A percentile compares a stretch with the other conserved stretches of the same genome.
These are phyloP conservation scores for Marchantia paleacea DNA, from an alignment of 225 moss, liverwort and hornwort genomes.

Conservation along the genomic window DNA sequence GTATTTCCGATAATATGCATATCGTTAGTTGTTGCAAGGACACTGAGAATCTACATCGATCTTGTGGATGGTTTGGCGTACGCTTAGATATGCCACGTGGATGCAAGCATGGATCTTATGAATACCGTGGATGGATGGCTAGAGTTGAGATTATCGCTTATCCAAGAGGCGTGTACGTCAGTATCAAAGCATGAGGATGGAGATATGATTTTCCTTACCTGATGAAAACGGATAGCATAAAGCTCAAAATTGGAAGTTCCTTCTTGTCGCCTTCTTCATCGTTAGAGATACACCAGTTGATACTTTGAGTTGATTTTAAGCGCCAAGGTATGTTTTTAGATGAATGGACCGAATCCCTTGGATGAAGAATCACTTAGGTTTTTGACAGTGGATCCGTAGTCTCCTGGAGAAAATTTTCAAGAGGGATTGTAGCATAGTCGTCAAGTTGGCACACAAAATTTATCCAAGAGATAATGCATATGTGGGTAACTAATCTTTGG, in stretches of 20 bases:
- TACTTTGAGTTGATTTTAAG: too few relatives aligned
- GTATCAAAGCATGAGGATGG: not conserved
- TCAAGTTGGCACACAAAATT: too few relatives aligned
- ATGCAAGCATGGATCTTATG: not conserved
- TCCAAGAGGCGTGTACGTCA: not conserved
- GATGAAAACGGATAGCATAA: slow-evolving; percentile 62
- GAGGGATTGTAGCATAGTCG: too few relatives aligned
- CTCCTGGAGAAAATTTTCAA: too few relatives aligned
- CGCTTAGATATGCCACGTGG: not conserved
- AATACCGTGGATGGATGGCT: not conserved
- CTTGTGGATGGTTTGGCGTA: not conserved
- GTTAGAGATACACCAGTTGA: too few relatives aligned
- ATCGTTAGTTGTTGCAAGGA: not conserved
- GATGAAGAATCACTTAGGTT: too few relatives aligned
- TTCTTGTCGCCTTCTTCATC: not conserved
- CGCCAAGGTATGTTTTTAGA: too few relatives aligned
- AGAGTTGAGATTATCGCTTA: not conserved
- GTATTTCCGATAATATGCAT: not conserved
- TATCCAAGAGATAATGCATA: too few relatives aligned
- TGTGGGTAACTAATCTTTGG: too few relatives aligned
- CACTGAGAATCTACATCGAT: not conserved
- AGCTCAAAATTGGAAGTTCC: slow-evolving; percentile 73
- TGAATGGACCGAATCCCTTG: too few relatives aligned
- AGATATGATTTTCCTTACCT: too few relatives aligned
- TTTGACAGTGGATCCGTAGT: too few relatives aligned